Conservation (phyloP, 768 basidiomycete species). For the Phaeotremella skinneri region DNA sequence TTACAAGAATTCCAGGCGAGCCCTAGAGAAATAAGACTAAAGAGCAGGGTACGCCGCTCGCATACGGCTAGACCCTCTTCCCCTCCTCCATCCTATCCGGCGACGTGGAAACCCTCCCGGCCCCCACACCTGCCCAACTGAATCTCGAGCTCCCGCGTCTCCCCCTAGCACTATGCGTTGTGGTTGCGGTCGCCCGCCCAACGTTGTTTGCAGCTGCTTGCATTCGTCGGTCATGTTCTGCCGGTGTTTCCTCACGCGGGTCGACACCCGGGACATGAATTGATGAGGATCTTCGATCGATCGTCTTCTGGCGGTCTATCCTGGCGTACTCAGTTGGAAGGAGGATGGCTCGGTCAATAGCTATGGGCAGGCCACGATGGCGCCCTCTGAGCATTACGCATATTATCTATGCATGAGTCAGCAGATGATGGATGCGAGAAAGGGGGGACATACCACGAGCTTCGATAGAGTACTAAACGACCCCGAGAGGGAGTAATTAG, state of each 20-base stretch:
- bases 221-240: neutral
- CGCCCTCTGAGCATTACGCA: conserved; percentile 41
- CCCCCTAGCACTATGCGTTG: neutral
- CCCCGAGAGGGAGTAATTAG: conserved; percentile 41
- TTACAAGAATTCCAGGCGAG: too few species aligned
- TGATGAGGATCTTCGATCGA: neutral
- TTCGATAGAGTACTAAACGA: conserved; percentile 39
- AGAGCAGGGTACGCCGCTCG: too few species aligned
- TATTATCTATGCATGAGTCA: conserved; percentile 16
- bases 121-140: too few species aligned
- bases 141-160: too few species aligned
- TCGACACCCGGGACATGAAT: conserved; percentile 1
- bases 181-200: neutral
- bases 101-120: too few species aligned
- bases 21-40: too few species aligned
- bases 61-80: too few species aligned
- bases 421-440: neutral
- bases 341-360: conserved; percentile 44
- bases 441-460: conserved; percentile 35
- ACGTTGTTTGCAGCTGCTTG: neutral
- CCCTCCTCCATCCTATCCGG: too few species aligned
- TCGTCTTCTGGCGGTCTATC: conserved; percentile 11
- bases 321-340: conserved; percentile 36
- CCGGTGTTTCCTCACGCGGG: neutral
- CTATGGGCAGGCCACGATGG: conserved; percentile 44